phyloP scores from a whole-genome alignment of 1,284 basidiomycete species.

The Trichosporon ovoides region DNA sequence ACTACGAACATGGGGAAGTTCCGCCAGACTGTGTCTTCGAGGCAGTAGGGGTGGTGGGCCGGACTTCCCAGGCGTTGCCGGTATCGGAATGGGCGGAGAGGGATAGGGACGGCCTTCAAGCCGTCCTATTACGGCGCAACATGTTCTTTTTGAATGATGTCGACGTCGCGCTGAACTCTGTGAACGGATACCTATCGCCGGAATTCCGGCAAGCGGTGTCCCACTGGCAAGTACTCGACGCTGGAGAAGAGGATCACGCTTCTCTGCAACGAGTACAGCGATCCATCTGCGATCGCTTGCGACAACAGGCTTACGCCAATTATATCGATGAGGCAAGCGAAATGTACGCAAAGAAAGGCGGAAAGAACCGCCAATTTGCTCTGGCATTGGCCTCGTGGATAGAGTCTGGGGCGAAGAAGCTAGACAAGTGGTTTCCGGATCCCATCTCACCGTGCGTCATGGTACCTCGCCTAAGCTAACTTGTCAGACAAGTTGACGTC shows the following conservation, averaged over 20 bases:
- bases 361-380: slow-evolving; percentile 33
- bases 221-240: slow-evolving; percentile 62
- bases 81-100: slow-evolving; percentile 70
- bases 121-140: slow-evolving; percentile 25
- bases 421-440: slow-evolving; percentile 73
- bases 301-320: slow-evolving; percentile 61
- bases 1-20: slow-evolving; percentile 84
- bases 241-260: slow-evolving; percentile 52
- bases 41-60: slow-evolving; percentile 67
- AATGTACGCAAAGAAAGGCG: slow-evolving; percentile 28
- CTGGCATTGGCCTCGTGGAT: slow-evolving; percentile 81
- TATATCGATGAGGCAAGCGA: slow-evolving; percentile 65
- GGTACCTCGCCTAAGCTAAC: neutral
- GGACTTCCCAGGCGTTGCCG: slow-evolving; percentile 63
- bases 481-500: slow-evolving; percentile 63
- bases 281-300: slow-evolving; percentile 64
- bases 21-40: slow-evolving; percentile 92
- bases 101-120: slow-evolving; percentile 52
- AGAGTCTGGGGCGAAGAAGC: slow-evolving; percentile 72
- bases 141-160: slow-evolving; percentile 30
- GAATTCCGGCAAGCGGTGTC: slow-evolving; percentile 66
- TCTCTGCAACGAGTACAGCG: slow-evolving; percentile 51
- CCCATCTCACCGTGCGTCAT: slow-evolving; percentile 67
- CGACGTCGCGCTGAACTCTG: slow-evolving; percentile 20
- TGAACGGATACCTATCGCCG: slow-evolving; percentile 51